phyloP scores from a whole-genome alignment of 495 filamentous ascomycete genomes.

The Xylaria scruposa region DNA sequence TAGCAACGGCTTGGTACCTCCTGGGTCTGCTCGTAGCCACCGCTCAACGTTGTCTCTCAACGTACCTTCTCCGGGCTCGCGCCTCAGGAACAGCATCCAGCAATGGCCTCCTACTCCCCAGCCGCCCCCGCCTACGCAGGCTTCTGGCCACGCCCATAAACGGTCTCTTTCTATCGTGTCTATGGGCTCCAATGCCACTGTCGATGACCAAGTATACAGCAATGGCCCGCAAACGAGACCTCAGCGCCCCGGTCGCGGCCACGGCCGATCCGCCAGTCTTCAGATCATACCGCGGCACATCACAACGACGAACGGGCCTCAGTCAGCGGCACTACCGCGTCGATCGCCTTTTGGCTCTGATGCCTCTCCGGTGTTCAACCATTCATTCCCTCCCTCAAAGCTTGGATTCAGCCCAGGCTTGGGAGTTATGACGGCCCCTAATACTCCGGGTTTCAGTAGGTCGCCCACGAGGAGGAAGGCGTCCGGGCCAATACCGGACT shows the following conservation, averaged over 20 bases:
- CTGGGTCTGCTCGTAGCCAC: slow-evolving; percentile 55
- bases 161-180: slow-evolving; percentile 96
- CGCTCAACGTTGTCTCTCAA: slow-evolving; percentile 64
- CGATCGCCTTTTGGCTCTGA: slow-evolving; percentile 43
- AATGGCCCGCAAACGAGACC: slow-evolving; percentile 37
- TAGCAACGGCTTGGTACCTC: slow-evolving; percentile 47
- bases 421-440: slow-evolving; percentile 47
- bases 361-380: slow-evolving; percentile 54
- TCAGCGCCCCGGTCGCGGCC: slow-evolving; percentile 64
- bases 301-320: slow-evolving; percentile 34
- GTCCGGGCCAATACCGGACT: slow-evolving; percentile 61
- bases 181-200: slow-evolving; percentile 71
- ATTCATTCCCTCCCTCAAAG: slow-evolving; percentile 54
- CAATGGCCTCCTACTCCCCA: slow-evolving; percentile 40
- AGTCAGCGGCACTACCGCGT: slow-evolving; percentile 52
- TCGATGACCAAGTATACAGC: slow-evolving; percentile 44
- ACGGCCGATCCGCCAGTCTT: slow-evolving; percentile 83
- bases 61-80: slow-evolving; percentile 54
- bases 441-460: slow-evolving; percentile 45
- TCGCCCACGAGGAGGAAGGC: slow-evolving; percentile 45
- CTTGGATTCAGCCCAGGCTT: slow-evolving; percentile 44
- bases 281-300: slow-evolving; percentile 70
- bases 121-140: slow-evolving; percentile 38
- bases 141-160: slow-evolving; percentile 55
- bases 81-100: slow-evolving; percentile 40